Evolutionary conservation across 495 filamentous ascomycete species (phyloP), one percentile per base, ranked within the genome.

Genomic region (Stereocaulon alpinum): DNA sequence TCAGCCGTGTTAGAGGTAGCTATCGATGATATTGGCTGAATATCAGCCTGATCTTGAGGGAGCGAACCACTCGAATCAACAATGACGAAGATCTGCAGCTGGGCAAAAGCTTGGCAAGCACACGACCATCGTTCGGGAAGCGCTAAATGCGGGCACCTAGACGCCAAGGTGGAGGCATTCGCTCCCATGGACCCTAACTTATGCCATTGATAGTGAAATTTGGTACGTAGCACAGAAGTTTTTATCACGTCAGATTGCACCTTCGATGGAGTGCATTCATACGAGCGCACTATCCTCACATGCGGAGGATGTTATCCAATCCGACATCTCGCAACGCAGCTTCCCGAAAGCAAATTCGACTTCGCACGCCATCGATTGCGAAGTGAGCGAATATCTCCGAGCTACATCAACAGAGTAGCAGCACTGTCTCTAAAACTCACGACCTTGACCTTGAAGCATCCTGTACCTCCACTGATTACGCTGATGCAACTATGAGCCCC

Each of bases 291-390:
- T 27, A 20, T n/a, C 14, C 12, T 18, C 10, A 37, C 34, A 11
- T 22, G 18, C 17, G 10, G 10, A 20, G 34, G 12, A 30, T 52
- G 18, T 32, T 24, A 52, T n/a, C n/a, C 4, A 2, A 18, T 18
- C 27, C 30, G 49, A 52, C 29, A 17, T 18, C 12, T 52, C 10
- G 34, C 34, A 37, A 9, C 7, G 34, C 34, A 37, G 34, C 34
- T 37, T 7, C 34, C 34, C 34, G 34, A 37, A 37, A 37, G 34
- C 34, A 42, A 59, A 15, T 18, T 63, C 55, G 22, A 40, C 58
- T 45, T 53, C 48, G 62, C 64, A 66, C 64, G 64, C 62, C 58
- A 66, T 64, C 64, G 64, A 64, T 64, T 61, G 62, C 64, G 61
- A 66, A 57, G 55, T 45, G 18, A 34, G 40, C 49, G 58, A 45